phyloP scores from a whole-genome alignment of 2,329 filamentous ascomycete species.

The Hymenoscyphus scutula region DNA sequence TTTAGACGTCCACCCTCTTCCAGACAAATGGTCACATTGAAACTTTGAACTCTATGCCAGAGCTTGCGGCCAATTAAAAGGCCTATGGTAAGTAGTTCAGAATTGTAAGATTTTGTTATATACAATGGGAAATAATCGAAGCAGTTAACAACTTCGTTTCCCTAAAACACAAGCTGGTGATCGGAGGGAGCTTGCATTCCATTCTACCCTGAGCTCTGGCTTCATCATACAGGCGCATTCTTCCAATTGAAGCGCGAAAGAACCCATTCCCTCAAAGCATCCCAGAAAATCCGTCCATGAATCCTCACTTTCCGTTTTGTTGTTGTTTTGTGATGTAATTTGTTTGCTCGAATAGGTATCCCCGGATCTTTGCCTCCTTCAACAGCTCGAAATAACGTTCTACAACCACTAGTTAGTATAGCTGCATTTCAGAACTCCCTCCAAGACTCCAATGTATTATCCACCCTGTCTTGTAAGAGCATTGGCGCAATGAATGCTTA shows the following conservation, averaged over 20 bases:
- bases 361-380: conserved; percentile 73
- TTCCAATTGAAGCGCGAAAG: conserved; percentile 3
- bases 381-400: conserved; percentile 78
- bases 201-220: not conserved
- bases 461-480: not conserved
- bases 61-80: no score
- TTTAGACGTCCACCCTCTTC: no score
- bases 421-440: not conserved
- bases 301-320: conserved; percentile 15
- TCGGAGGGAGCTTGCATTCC: conserved; percentile 1
- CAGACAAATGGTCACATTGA: no score
- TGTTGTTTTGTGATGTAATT: conserved; percentile 63
- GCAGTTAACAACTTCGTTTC: not conserved
- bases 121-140: not conserved
- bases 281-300: not conserved
- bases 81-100: not conserved
- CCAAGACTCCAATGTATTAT: not conserved
- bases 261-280: not conserved
- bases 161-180: not conserved
- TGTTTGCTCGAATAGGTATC: conserved; percentile 76
- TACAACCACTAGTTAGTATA: conserved; percentile 38
- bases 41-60: no score
- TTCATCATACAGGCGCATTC: conserved; percentile 2
- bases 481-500: conserved; percentile 43
- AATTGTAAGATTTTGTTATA: conserved; percentile 5